Evolutionary conservation across 164 flowering plant species (phyloP).

Genomic region (Euptelea pleiosperma): DNA sequence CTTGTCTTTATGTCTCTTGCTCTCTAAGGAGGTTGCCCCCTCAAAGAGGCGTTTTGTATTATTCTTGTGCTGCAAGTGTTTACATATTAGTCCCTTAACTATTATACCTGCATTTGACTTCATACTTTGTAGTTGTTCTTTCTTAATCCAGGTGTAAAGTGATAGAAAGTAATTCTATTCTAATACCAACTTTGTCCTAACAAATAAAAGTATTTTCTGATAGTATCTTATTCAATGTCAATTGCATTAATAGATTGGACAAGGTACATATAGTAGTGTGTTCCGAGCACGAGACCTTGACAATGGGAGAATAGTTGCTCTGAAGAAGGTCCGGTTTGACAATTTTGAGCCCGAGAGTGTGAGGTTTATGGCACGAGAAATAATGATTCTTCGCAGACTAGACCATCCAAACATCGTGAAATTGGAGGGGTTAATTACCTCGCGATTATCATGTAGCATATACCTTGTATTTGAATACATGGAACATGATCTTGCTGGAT

Average conservation of each 20-base stretch:
- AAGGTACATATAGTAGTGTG: conserved; percentile 95
- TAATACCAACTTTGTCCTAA: neutral
- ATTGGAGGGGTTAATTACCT: conserved; percentile 80
- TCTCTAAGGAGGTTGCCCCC: no score
- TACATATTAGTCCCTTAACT: neutral
- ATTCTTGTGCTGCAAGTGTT: neutral
- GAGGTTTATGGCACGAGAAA: conserved; percentile 94
- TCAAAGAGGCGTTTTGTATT: no score
- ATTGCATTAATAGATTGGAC: conserved; percentile 63
- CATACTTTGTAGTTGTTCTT: neutral
- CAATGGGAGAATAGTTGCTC: conserved; percentile 67
- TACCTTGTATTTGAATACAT: conserved; percentile 95
- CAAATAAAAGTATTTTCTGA: conserved; percentile 8
- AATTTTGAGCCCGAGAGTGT: conserved; percentile 87
- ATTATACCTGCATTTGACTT: neutral
- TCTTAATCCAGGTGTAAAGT: neutral
- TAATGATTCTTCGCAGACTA: conserved; percentile 72
- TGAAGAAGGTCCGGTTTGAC: conserved; percentile 88
- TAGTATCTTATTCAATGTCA: conserved; percentile 8
- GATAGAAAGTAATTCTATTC: neutral
- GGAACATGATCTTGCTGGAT: conserved; percentile 95
- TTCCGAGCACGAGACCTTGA: conserved; percentile 71
- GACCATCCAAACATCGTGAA: conserved; percentile 88
- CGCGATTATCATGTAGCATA: conserved; percentile 65
- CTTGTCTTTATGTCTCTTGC: no score